Base-by-base conservation (phyloP, 1,284 basidiomycete genomes). In the Wolfiporia cocos region DNA sequence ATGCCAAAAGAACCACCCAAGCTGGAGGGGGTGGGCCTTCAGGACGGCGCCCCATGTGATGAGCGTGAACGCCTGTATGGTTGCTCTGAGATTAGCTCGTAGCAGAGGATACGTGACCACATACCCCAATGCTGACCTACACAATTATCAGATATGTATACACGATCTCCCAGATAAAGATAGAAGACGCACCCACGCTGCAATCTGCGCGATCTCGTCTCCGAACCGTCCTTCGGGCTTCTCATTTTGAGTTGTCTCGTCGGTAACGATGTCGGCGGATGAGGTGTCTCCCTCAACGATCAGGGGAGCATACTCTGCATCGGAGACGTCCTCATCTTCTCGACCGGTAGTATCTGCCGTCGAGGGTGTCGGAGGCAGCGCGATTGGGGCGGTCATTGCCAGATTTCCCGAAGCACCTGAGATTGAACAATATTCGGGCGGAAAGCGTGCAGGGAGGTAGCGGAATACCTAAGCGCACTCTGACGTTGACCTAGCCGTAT, bases 1-100 rank as follows among this genome's bases (percentile, higher is more conserved):
- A 51, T 87, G 85, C 51, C 73, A 73, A 4, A 70, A 69, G 57
- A 85, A 86, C 74, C 78, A 80, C 14, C 74, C 73, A 3, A 73
- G 59, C 1, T 61, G 54, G 17, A 55, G 51, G 1, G 78, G 79
- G 43, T 74, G 52, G 41, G 71, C 78, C 43, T 57, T 60, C 34
- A 83, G 56, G 28, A 81, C 57, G 40, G 68, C 63, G n/a, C 58
- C 45, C 79, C 82, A 83, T 15, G 78, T 73, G 32, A 67, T 42
- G 12, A 67, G 33, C 14, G 67, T 52, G 51, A 79, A 66, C 34
- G 73, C 53, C 78, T 81, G n/a, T n/a, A n/a, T n/a, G n/a, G n/a
- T n/a, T n/a, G n/a, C n/a, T n/a, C n/a, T n/a, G n/a, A n/a, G n/a
- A n/a, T n/a, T 42, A 54, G 37, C 48, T 37, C 23, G 7, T 11